Evolutionary conservation across 1,284 basidiomycete species (phyloP), one percentile per base, ranked within the genome.

Genomic region (Trametes sp.): DNA sequence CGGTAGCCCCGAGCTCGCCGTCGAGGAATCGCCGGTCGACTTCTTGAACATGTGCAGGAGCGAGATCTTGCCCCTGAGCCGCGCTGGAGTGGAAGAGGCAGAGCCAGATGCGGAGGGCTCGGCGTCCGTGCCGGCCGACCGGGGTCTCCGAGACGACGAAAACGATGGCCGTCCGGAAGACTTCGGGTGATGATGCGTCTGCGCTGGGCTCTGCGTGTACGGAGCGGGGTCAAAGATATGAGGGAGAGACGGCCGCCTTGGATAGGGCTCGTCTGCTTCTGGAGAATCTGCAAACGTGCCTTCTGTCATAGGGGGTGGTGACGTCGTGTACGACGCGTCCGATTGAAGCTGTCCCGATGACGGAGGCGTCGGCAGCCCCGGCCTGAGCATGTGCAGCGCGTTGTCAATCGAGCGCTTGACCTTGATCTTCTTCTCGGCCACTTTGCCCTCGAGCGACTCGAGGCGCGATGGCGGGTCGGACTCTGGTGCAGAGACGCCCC

Each of bases 341-440:
- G 41, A 49, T 4, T 50, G 45, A 2, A 60, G 19, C 13, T 56
- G 59, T 1, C 59, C 60, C 4, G 60, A 56, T 19, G 60, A 58
- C 10, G 66, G 62, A 5, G 62, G 65, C 1, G 62, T 67, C 14
- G 60, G 57, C 10, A 81, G 74, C 13, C 81, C 74, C 19, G 75
- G 69, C 68, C 82, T 85, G 70, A 88, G 74, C 70, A 83, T 82
- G 65, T 82, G 84, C 58, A 89, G 73, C 4, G 85, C 86, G 53
- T 83, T 86, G 73, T 89, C 87, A 64, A 88, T 84, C 5, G 87
- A 88, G 44, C 82, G 81, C 74, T 88, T 88, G 63, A 88, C 82
- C 61, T 84, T 81, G 61, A 88, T 67, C 51, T 83, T 78, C 70
- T 78, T 79, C 56, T 82, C 64, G 49, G 49, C 71, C 16, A 75